Evolutionary conservation across 2,329 filamentous ascomycete species (phyloP).

Genomic region (Stagonosporopsis chrysanthemi): DNA sequence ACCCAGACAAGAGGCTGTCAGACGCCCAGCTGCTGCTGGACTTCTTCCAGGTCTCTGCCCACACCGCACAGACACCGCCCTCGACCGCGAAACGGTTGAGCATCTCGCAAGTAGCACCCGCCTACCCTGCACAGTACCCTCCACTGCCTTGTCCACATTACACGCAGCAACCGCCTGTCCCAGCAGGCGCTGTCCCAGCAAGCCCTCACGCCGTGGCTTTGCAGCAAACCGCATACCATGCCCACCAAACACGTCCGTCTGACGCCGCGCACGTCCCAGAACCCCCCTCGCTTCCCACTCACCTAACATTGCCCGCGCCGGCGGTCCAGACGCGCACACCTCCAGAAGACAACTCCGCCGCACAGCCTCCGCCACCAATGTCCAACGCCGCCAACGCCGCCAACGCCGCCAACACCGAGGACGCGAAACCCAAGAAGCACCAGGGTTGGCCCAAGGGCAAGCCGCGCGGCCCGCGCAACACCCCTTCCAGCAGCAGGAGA

Average conservation of each 20-base stretch:
- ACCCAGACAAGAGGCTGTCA: slow-evolving; percentile 46
- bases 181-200: slow-evolving; percentile 16
- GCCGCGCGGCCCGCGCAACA: slow-evolving; percentile 50
- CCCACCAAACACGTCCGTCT: slow-evolving; percentile 22
- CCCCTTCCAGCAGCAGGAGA: slow-evolving; percentile 48
- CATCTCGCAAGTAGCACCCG: slow-evolving; percentile 28
- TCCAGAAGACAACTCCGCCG: slow-evolving; percentile 42
- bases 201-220: slow-evolving; percentile 21
- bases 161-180: slow-evolving; percentile 18
- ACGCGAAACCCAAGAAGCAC: slow-evolving; percentile 43
- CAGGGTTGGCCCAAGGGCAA: slow-evolving; percentile 58
- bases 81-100: slow-evolving; percentile 41
- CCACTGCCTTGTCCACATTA: slow-evolving; percentile 21
- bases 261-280: slow-evolving; percentile 27
- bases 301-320: slow-evolving; percentile 20
- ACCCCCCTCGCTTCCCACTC: slow-evolving; percentile 18
- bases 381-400: slow-evolving; percentile 1
- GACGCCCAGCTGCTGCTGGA: slow-evolving; percentile 57
- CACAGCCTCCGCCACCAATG: slow-evolving; percentile 23
- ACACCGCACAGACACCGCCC: slow-evolving; percentile 37
- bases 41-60: slow-evolving; percentile 48
- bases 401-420: too few relatives aligned
- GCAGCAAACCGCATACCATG: slow-evolving; percentile 15
- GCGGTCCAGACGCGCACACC: slow-evolving; percentile 52
- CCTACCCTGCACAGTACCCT: slow-evolving; percentile 16